A percentile compares a stretch with the other conserved stretches of the same genome.
These are phyloP conservation scores for Xylariaceae sp. DNA, from an alignment of 2,329 filamentous ascomycete genomes.

Conservation along the genomic window DNA sequence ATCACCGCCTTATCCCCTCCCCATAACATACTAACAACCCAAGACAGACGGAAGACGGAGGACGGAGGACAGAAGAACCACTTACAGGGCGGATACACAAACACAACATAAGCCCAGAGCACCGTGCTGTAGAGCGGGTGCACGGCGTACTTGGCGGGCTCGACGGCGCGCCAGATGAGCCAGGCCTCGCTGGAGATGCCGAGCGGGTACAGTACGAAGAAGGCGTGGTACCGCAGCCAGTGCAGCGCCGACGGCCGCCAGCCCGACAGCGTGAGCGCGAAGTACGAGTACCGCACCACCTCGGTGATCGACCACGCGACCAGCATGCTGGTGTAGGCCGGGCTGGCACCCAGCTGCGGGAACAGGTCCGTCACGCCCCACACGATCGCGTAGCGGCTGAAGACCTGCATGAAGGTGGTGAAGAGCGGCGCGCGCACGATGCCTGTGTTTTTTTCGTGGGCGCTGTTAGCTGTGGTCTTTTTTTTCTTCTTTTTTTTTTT, in stretches of 20 bases:
- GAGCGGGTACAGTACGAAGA: conserved; percentile 89
- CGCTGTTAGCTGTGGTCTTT: not conserved
- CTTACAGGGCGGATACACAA: conserved; percentile 81
- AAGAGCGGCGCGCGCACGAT: conserved; percentile 83
- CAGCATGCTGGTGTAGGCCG: conserved; percentile 76
- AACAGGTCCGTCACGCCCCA: conserved; percentile 83
- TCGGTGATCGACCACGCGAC: conserved; percentile 89
- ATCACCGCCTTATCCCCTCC: too few relatives aligned
- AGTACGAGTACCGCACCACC: conserved; percentile 91
- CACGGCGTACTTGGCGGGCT: conserved; percentile 57
- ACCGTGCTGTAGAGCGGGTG: conserved; percentile 65
- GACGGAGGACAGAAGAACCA: conserved; percentile 37
- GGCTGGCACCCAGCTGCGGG: conserved; percentile 64
- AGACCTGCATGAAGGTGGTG: conserved; percentile 90
- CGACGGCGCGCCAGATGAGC: conserved; percentile 75
- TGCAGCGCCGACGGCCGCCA: conserved; percentile 69
- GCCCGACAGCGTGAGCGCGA: conserved; percentile 72
- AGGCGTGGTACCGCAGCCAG: conserved; percentile 91
- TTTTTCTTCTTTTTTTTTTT: not conserved
- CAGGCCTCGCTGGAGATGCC: conserved; percentile 88
- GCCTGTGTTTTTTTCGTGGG: conserved; percentile 54
- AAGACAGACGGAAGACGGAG: too few relatives aligned
- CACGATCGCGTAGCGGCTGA: conserved; percentile 84
- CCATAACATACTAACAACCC: too few relatives aligned
- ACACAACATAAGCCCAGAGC: conserved; percentile 75